phyloP scores from a whole-genome alignment of 2,329 filamentous ascomycete species.

The Fusarium sp. region DNA sequence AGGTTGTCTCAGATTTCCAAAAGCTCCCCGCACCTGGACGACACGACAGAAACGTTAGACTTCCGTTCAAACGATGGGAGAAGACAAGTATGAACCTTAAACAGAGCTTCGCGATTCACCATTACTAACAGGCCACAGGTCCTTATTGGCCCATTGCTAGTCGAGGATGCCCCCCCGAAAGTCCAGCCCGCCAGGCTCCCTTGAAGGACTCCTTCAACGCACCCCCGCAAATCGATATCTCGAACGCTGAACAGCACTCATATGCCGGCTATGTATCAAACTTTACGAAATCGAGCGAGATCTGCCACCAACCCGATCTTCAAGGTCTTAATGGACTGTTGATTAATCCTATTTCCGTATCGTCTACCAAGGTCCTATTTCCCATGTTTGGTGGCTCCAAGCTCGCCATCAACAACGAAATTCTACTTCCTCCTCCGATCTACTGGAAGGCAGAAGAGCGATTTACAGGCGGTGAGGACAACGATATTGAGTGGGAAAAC shows the following conservation, averaged over 20 bases:
- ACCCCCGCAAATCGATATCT: slow-evolving; percentile 60
- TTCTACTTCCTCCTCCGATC: slow-evolving; percentile 76
- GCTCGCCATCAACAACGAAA: slow-evolving; percentile 76
- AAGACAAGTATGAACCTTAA: slow-evolving; percentile 57
- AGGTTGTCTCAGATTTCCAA: slow-evolving; percentile 60
- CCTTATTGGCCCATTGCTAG: slow-evolving; percentile 69
- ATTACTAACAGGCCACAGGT: slow-evolving; percentile 50
- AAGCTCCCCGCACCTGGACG: slow-evolving; percentile 56
- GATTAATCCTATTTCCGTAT: slow-evolving; percentile 69
- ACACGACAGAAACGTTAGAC: slow-evolving; percentile 51
- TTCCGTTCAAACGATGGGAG: slow-evolving; percentile 63
- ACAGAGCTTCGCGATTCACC: not conserved
- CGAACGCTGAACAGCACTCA: slow-evolving; percentile 62
- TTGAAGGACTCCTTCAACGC: slow-evolving; percentile 59
- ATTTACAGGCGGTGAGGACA: slow-evolving; percentile 68
- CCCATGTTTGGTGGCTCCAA: slow-evolving; percentile 79
- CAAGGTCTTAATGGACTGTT: slow-evolving; percentile 74
- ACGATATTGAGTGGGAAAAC: slow-evolving; percentile 67
- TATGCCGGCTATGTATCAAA: slow-evolving; percentile 71
- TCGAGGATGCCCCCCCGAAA: slow-evolving; percentile 72
- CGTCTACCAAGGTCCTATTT: slow-evolving; percentile 68
- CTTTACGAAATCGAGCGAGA: slow-evolving; percentile 69
- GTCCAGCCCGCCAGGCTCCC: slow-evolving; percentile 65
- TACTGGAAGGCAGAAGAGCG: slow-evolving; percentile 74
- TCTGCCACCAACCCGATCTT: slow-evolving; percentile 75